phyloP scores from a whole-genome alignment of 2,329 filamentous ascomycete species.

The Colletotrichum godetiae region DNA sequence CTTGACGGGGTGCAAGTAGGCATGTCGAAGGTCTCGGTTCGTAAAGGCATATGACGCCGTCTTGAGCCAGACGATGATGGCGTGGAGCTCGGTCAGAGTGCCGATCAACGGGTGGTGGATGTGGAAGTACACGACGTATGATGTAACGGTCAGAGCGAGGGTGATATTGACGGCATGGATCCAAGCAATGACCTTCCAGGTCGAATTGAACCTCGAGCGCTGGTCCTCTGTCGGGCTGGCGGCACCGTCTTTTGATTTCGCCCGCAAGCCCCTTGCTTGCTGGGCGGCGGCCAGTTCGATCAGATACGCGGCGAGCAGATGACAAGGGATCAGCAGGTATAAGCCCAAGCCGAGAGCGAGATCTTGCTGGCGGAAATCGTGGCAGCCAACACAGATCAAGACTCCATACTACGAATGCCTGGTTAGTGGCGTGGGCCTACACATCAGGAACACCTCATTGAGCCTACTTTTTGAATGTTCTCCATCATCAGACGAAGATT shows the following conservation, averaged over 20 bases:
- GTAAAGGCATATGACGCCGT: conserved; percentile 96
- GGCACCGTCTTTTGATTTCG: conserved; percentile 63
- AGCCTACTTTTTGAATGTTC: conserved; percentile 87
- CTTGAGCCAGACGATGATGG: conserved; percentile 96
- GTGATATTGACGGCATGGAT: conserved; percentile 87
- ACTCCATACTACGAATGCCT: conserved; percentile 81
- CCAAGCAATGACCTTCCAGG: conserved; percentile 84
- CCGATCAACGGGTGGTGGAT: conserved; percentile 95
- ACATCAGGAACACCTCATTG: background rate
- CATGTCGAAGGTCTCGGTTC: conserved; percentile 93
- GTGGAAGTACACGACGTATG: conserved; percentile 87
- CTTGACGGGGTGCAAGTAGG: conserved; percentile 81
- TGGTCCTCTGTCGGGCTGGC: conserved; percentile 69
- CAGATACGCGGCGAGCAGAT: conserved; percentile 89
- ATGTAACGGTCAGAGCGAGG: conserved; percentile 82
- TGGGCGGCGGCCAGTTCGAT: conserved; percentile 87
- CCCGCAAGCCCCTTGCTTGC: conserved; percentile 78
- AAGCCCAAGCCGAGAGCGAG: conserved; percentile 79
- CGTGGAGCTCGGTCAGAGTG: conserved; percentile 89
- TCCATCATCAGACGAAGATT: conserved; percentile 96
- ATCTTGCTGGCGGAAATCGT: conserved; percentile 86
- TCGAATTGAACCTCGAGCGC: conserved; percentile 74
- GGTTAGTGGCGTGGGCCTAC: conserved; percentile 31
- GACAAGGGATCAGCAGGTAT: conserved; percentile 89
- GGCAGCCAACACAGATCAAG: conserved; percentile 89